Base-by-base conservation (phyloP, 768 basidiomycete genomes). In the Podaxis carcinomalis region DNA sequence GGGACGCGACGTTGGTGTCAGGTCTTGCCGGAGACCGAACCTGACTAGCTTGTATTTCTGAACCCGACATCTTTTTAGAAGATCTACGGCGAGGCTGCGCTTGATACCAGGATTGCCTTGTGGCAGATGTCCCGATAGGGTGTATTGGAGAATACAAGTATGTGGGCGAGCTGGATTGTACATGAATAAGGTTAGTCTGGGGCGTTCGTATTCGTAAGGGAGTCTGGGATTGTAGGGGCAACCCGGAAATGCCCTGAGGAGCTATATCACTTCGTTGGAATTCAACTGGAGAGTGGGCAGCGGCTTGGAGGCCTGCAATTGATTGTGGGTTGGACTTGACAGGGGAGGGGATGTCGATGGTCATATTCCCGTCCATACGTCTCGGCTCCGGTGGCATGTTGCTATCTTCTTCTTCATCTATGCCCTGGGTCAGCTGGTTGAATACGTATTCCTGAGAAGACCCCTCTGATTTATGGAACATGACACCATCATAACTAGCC, bases 351-450 rank as follows among this genome's bases (percentile, higher is more conserved):
- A 37, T 35, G 19, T 62, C 39, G n/a, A 46, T 42, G n/a, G 52
- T 51, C 51, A 25, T n/a, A 49, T 40, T 49, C 35, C 40, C 46
- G 5, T 28, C 3, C 7, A 27, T 14, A 16, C 10, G 42, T 28
- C 62, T 61, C 19, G 21, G n/a, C 7, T 50, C 56, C 14, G 36
- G 55, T 23, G 42, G 51, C n/a, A 53, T 39, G 42, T 19, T 46
- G 27, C 53, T 57, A 3, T 57, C 60, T 11, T 66, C 64, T 13
- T 68, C 65, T 9, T 63, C 51, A 13, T 70, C 69, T 46, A 70
- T 58, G 36, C 69, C 73, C 66, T 81, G 81, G 0, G 82, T 82
- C 35, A 84, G 72, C n/a, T 83, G 79, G 32, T 72, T 71, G 63
- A 81, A 80, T 21, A 84, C 81, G 10, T 70, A 77, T 37, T 71